These are phyloP conservation scores for Dittrichia graveolens DNA, from an alignment of 129 eudicot species.

Conservation along the genomic window DNA sequence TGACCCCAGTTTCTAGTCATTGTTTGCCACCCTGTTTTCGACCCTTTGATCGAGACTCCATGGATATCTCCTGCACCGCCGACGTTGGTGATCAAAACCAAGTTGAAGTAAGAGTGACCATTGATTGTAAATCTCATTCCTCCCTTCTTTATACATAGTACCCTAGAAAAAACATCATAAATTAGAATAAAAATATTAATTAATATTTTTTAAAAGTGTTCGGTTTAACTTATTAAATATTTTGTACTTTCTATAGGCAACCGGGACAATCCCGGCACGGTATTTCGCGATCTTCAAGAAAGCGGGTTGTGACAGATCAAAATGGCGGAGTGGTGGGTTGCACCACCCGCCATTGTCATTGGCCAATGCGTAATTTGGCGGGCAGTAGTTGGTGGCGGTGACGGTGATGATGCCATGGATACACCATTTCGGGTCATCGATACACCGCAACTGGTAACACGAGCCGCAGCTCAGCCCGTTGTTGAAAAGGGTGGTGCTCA, in stretches of 20 bases:
- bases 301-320: conserved; percentile 67
- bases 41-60: conserved; percentile 57
- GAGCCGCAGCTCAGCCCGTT: conserved; percentile 59
- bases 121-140: conserved; percentile 74
- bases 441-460: conserved; percentile 58
- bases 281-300: conserved; percentile 57
- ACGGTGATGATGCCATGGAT: conserved; percentile 48
- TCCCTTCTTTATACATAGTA: conserved; percentile 68
- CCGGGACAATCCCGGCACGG: conserved; percentile 69
- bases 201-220: background rate
- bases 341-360: conserved; percentile 79
- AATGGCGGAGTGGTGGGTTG: conserved; percentile 72
- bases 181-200: background rate
- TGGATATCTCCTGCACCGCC: conserved; percentile 75
- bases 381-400: conserved; percentile 79
- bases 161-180: conserved; percentile 36
- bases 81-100: conserved; percentile 72
- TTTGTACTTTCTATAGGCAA: conserved; percentile 56
- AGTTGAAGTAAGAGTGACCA: conserved; percentile 72
- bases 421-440: conserved; percentile 58
- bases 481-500: conserved; percentile 61
- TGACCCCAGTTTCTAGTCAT: conserved; percentile 83
- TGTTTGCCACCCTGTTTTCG: conserved; percentile 61
- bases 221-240: no score
- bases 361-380: conserved; percentile 67